Base-by-base conservation (phyloP, 2,329 filamentous ascomycete species). In the Fusarium sp. region DNA sequence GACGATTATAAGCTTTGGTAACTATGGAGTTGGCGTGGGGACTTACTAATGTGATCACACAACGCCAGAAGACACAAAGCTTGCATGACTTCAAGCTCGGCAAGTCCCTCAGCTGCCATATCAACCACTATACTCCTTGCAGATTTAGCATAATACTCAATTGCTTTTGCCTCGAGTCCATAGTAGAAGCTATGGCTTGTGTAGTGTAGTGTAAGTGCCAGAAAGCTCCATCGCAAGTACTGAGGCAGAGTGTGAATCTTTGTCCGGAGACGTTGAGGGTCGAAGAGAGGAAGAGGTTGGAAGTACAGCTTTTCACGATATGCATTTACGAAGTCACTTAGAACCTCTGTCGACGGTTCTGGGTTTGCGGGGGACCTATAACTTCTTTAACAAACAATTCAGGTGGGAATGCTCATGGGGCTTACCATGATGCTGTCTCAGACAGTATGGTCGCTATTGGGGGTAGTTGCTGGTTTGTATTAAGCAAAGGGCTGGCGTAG, bases 1-100 rank as follows among this genome's bases (percentile, higher is more conserved):
- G 10, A 0, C 7, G 13, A 1, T n/a, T 3, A 9, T 22, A 2
- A 24, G 44, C 20, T 19, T 26, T 5, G 10, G 4, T 7, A 19
- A 15, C 1, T 14, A 3, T 3, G 3, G 2, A 17, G 2, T 6
- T n/a, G 7, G 1, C 3, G 1, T 1, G 6, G 0, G 4, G 2
- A 40, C 64, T 10, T 37, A 73, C 71, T 57, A 1, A 72, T 65
- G 3, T 72, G 55, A 11, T 73, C 71, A 2, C 71, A 73, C 0
- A 72, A 40, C 7, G 71, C 61, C 5, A 73, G 40, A 0, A 73
- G 56, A 15, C 71, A 73, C 7, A 73, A 37, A 2, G 65, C 24
- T 13, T 72, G 71, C n/a, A 73, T 30, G 0, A 70, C 56, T 2
- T 72, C 67, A 7, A 71, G 35, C 7, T 67, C 56, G 0, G 24